A percentile compares a stretch with the other conserved stretches of the same genome.
These are phyloP conservation scores for Colletotrichum paranaense DNA, from an alignment of 2,329 filamentous ascomycete genomes.

Conservation along the genomic window DNA sequence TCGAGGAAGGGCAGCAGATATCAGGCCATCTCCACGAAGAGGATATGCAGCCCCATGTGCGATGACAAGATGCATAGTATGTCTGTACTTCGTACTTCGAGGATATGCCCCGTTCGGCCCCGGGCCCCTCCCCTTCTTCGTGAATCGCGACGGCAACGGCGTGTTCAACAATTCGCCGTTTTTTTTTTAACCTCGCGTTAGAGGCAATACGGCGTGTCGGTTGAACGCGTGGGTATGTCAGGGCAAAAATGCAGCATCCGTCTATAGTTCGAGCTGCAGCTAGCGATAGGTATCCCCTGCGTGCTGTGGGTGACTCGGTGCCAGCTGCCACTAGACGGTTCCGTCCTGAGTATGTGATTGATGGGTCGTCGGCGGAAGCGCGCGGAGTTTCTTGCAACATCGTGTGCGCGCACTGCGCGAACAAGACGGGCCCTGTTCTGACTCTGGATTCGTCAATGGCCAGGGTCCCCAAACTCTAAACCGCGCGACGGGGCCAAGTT, in stretches of 20 bases:
- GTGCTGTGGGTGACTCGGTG: slow-evolving; percentile 12
- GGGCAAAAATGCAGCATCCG: background rate
- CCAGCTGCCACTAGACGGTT: slow-evolving; percentile 3
- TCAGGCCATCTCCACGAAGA: slow-evolving; percentile 1
- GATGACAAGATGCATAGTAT: background rate
- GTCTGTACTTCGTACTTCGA: background rate
- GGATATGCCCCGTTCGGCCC: background rate
- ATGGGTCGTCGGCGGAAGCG: background rate
- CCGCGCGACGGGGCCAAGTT: background rate
- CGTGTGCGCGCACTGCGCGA: background rate
- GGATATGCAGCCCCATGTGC: background rate
- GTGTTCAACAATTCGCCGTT: background rate
- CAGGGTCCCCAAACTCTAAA: slow-evolving; percentile 28
- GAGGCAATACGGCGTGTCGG: slow-evolving; percentile 4
- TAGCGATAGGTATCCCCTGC: slow-evolving; percentile 13
- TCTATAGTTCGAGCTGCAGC: slow-evolving; percentile 13
- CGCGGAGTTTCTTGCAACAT: slow-evolving; percentile 14
- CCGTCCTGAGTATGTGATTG: background rate
- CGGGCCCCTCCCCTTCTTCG: background rate
- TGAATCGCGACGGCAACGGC: background rate
- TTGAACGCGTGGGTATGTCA: slow-evolving; percentile 2
- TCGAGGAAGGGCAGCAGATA: background rate
- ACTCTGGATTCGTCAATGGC: background rate
- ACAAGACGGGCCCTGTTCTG: background rate
- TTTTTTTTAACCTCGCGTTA: background rate